Evolutionary conservation across 371 early-diverging fungal species (phyloP), one percentile per base, ranked within the genome.

Genomic region (Mortierella sp.): DNA sequence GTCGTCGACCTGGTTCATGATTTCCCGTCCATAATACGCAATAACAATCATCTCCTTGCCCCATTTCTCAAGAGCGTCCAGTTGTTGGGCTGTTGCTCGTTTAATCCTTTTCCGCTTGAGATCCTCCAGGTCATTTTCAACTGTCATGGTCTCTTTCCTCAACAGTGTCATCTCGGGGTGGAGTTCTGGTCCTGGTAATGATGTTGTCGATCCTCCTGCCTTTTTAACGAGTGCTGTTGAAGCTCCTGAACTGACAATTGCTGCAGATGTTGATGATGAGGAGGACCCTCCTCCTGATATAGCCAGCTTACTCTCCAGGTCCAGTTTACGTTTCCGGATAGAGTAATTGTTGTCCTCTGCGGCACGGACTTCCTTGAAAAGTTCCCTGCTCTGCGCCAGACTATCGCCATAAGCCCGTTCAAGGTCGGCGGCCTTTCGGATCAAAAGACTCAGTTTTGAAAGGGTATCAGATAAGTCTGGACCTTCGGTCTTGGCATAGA

Each of bases 31-130:
- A 72, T 85, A 85, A 42, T 81, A 70, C 0, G 86, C 86, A 74
- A 85, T 75, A 0, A 85, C 80, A 73, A 85, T 72, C 68, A 85
- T 21, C 34, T 82, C 86, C 76, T 85, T 85, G 80, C 86, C 86
- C 42, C 77, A 38, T 58, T 79, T 76, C 24, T 85, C 86, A 21
- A 85, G 78, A 7, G 86, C 82, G 21, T 79, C 74, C 74, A 85
- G 44, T 31, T 85, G 86, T 26, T 79, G 79, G 19, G 6, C 26
- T 3, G 82, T 74, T 0, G 85, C 85, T 57, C 63, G 79, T 60
- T 85, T 85, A 19, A 85, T 76, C 10, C 77, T 85, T 48, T 77
- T 81, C 38, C 85, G 58, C 80, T 85, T 85, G 65, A 81, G 21
- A 31, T 85, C 85, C 54, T 85, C 85, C 31, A 85, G 80, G 21